Conservation (phyloP, 257 asterid genomes). For the Solanum etuberosum region DNA sequence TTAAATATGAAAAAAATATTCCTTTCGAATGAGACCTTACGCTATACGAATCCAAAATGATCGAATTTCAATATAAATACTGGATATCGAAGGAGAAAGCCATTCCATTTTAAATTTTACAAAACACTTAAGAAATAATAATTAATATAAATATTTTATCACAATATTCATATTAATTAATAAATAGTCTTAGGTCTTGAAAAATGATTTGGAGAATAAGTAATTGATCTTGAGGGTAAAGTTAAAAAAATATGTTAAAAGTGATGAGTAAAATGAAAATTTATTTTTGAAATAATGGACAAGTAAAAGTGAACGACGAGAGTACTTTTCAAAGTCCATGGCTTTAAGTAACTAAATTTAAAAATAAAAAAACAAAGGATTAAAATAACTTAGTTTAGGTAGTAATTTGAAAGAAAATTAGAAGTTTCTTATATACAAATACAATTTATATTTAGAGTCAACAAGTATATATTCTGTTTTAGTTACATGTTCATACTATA, state of each 20-base stretch:
- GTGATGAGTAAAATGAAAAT: background rate
- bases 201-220: too few species aligned
- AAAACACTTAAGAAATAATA: too few species aligned
- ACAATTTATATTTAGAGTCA: background rate
- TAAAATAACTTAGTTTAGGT: background rate
- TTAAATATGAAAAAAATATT: too few species aligned
- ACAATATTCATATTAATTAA: too few species aligned
- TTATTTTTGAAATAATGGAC: too few species aligned
- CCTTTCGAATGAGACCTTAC: fast-evolving
- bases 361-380: background rate
- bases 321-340: background rate
- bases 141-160: too few species aligned
- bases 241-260: background rate
- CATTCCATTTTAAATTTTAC: too few species aligned
- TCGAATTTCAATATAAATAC: too few species aligned
- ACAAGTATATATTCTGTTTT: background rate
- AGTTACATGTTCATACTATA: background rate
- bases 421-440: background rate
- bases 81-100: background rate
- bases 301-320: background rate
- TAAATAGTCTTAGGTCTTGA: background rate
- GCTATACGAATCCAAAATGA: too few species aligned
- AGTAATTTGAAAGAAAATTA: background rate
- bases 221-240: too few species aligned
- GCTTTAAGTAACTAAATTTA: background rate